Evolutionary conservation across 257 asterid genomes (phyloP).

Genomic region (Solanum gandarillasii): DNA sequence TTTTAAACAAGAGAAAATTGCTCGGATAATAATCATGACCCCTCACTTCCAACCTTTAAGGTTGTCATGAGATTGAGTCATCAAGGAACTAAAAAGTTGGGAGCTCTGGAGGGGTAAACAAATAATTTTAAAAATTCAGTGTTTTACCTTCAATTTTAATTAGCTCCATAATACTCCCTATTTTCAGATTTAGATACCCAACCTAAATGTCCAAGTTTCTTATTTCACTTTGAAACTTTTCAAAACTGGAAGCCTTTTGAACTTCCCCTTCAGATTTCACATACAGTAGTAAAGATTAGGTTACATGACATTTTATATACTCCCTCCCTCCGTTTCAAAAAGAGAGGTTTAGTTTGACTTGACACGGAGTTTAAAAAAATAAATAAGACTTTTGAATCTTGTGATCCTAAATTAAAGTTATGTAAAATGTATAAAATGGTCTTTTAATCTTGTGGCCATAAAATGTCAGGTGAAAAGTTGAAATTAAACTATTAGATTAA

Average conservation of each 20-base stretch:
- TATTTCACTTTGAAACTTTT: neutral
- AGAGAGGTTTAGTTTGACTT: too few relatives aligned
- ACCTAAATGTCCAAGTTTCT: neutral
- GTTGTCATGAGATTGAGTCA: too few relatives aligned
- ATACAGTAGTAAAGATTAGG: neutral
- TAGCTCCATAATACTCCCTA: neutral
- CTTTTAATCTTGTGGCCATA: neutral
- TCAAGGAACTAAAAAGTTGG: too few relatives aligned
- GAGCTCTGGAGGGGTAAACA: too few relatives aligned
- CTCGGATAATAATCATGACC: too few relatives aligned
- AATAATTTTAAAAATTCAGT: neutral
- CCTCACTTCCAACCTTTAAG: too few relatives aligned
- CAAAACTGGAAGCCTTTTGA: neutral
- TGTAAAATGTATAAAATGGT: neutral
- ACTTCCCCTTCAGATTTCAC: neutral
- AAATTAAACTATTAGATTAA: too few relatives aligned
- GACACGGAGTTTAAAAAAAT: too few relatives aligned
- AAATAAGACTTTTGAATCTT: neutral
- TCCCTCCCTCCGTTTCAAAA: too few relatives aligned
- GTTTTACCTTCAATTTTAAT: too few relatives aligned
- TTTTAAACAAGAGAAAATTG: too few relatives aligned
- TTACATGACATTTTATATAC: neutral
- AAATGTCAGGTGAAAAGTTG: neutral
- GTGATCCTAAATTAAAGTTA: neutral
- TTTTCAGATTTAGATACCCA: neutral